These are phyloP conservation scores for Cardamine occulta DNA, from an alignment of 345 rosid species.

Conservation along the genomic window DNA sequence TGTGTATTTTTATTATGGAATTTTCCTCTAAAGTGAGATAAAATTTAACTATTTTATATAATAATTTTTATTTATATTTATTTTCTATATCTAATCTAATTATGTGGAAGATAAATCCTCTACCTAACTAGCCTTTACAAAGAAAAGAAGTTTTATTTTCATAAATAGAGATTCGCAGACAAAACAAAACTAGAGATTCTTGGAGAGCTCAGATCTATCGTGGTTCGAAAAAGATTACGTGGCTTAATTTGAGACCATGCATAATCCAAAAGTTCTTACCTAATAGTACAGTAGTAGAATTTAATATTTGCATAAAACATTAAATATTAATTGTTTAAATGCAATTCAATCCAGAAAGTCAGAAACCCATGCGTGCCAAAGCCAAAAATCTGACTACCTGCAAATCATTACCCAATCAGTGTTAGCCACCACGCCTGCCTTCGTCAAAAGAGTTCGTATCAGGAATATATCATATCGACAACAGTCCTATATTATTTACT, in stretches of 20 bases:
- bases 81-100: not conserved
- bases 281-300: slow-evolving; percentile 22
- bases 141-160: not conserved
- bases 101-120: slow-evolving; percentile 4
- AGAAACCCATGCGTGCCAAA: slow-evolving; percentile 21
- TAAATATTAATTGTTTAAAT: not conserved
- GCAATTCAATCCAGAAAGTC: not conserved
- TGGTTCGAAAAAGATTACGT: slow-evolving; percentile 19
- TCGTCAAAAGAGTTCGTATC: not conserved
- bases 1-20: not conserved
- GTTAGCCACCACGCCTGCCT: slow-evolving; percentile 1
- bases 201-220: slow-evolving; percentile 12
- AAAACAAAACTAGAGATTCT: slow-evolving; percentile 21
- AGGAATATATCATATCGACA: slow-evolving; percentile 6
- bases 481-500: not conserved
- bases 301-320: not conserved
- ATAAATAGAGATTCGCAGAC: slow-evolving; percentile 9
- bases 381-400: slow-evolving; percentile 10
- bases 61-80: not conserved
- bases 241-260: slow-evolving; percentile 10
- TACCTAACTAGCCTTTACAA: not conserved
- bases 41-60: not conserved
- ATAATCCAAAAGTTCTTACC: slow-evolving; percentile 32
- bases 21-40: not conserved
- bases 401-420: slow-evolving; percentile 2